Base-by-base conservation (phyloP, 2,329 filamentous ascomycete genomes). In the Trichoderma sp. region DNA sequence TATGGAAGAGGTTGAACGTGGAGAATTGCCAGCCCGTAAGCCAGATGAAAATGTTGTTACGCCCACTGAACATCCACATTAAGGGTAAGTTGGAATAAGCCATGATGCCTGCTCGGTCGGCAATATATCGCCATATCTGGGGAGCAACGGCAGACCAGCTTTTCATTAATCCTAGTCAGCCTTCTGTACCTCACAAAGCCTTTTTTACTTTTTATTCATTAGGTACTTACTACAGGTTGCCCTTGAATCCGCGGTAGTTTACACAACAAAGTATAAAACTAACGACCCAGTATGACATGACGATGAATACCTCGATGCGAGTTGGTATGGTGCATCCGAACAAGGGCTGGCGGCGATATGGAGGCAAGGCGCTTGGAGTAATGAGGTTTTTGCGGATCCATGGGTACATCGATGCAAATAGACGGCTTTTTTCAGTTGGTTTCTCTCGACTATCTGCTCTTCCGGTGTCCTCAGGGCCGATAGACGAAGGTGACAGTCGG, bases 11-110 rank as follows among this genome's bases (percentile, higher is more conserved):
- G 72, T 86, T 90, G 73, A 87, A 90, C 0, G 86, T 87, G 4
- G 83, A 81, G 73, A 87, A 90, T 26, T 84, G 85, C 87, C 88
- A 91, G 1, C 88, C 88, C 0, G 89, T 90, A 0, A 86, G 75
- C 84, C 85, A 87, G 55, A 89, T 78, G 34, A 90, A 80, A 0
- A 87, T 77, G 70, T 90, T 89, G 5, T 59, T 65, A 24, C 61
- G 61, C 3, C 61, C 61, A 16, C 51, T 65, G 24, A 65, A 65
- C 61, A 65, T 65, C 61, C 61, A 65, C 8, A 65, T 21, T 5
- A 65, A 43, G 5, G 61, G 51, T 18, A 65, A 37, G 24, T 65
- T 65, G 51, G 61, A 18, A 14, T 43, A 65, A 2, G 61, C 34
- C 18, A 65, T 56, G 34, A 65, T 43, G 51, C 51, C 61, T 21